Conservation (phyloP, 1,139 yeast genomes). For the Eremothecium cymbalariae region DNA sequence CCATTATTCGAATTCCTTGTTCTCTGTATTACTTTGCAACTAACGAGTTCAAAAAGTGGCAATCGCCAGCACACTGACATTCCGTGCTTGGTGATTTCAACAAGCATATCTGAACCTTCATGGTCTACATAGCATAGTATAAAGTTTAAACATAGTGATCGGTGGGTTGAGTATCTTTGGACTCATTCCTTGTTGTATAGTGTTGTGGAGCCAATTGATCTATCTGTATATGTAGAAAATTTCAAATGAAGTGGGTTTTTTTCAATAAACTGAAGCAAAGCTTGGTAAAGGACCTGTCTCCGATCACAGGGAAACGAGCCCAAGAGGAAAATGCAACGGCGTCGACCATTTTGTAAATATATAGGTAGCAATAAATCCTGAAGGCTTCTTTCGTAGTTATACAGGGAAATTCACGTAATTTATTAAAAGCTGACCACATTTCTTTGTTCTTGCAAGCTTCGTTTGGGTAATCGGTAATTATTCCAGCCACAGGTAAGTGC, state of each 20-base stretch:
- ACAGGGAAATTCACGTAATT: slow-evolving; percentile 17
- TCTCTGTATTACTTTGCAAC: too few relatives aligned
- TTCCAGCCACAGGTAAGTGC: slow-evolving; percentile 47
- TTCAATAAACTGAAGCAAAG: slow-evolving; percentile 18
- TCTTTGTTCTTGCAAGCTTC: slow-evolving; percentile 13
- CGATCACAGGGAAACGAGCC: slow-evolving; percentile 22
- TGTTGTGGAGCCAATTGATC: too few relatives aligned
- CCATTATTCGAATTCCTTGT: too few relatives aligned
- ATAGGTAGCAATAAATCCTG: slow-evolving; percentile 20
- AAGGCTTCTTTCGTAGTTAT: slow-evolving; percentile 21
- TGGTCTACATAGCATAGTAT: too few relatives aligned
- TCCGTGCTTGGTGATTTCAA: too few relatives aligned
- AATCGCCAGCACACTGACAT: too few relatives aligned
- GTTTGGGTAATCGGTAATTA: slow-evolving; percentile 53
- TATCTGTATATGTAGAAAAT: too few relatives aligned
- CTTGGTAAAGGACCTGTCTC: slow-evolving; percentile 19
- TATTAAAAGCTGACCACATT: slow-evolving; percentile 6
- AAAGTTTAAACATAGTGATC: too few relatives aligned
- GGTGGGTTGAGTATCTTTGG: too few relatives aligned
- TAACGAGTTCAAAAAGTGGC: too few relatives aligned
- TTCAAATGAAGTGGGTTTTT: slow-evolving; percentile 20
- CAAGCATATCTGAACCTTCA: too few relatives aligned
- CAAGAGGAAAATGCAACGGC: slow-evolving; percentile 21
- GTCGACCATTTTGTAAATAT: slow-evolving; percentile 18
- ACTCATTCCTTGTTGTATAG: too few relatives aligned